phyloP scores from a whole-genome alignment of 2,329 filamentous ascomycete species.

The Colletotrichum australisinense region DNA sequence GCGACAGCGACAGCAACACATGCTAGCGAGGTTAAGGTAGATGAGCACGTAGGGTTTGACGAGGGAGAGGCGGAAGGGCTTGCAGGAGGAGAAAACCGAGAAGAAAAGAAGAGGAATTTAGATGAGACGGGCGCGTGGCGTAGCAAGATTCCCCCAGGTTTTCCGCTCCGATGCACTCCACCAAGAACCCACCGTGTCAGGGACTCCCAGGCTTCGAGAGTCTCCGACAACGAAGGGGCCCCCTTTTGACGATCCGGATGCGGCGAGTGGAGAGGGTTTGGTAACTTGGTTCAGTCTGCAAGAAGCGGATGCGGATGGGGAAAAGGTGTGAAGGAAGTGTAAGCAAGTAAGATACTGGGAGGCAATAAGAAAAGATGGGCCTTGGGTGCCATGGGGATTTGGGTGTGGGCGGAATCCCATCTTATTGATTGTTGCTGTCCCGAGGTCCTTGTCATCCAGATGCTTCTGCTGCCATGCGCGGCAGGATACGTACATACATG shows the following conservation, averaged over 20 bases:
- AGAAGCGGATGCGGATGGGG: neutral
- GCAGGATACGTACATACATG: neutral
- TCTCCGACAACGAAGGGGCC: neutral
- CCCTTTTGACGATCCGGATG: conserved; percentile 14
- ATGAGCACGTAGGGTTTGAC: conserved; percentile 20
- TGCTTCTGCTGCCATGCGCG: neutral
- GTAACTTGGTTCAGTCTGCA: neutral
- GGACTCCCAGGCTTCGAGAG: neutral
- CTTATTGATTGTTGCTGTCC: neutral
- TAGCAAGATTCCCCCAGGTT: conserved; percentile 29
- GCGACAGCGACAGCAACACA: conserved; percentile 7
- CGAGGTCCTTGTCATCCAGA: neutral
- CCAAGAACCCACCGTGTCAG: neutral
- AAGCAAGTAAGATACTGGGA: neutral
- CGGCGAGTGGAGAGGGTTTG: neutral
- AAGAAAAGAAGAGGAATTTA: neutral
- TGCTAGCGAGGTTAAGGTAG: neutral
- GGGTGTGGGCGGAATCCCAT: conserved; percentile 7
- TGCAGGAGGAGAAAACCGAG: neutral
- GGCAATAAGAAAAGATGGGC: neutral
- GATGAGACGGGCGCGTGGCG: conserved; percentile 28
- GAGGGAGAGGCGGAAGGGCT: neutral
- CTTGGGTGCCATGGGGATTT: neutral
- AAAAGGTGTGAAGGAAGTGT: neutral
- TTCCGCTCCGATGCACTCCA: conserved; percentile 14